phyloP scores from a whole-genome alignment of 805 yeast species.

The Saccharomycopsis olivae region DNA sequence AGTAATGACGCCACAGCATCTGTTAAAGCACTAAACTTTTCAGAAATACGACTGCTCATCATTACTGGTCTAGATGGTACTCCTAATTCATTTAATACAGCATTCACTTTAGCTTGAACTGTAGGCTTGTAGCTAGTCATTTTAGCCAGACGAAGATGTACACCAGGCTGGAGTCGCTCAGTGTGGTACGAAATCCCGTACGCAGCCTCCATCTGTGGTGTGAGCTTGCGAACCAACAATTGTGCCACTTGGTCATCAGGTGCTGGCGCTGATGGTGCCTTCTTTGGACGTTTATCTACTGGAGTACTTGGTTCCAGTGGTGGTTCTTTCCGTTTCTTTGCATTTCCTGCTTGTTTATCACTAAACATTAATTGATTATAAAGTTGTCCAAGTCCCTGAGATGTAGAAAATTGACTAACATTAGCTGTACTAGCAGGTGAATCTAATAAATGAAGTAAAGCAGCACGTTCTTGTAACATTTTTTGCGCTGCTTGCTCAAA shows the following conservation, averaged over 20 bases:
- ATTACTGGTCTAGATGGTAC: constrained; percentile 75
- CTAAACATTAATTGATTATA: constrained; percentile 67
- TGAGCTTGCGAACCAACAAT: constrained; percentile 43
- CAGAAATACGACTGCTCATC: constrained; percentile 73
- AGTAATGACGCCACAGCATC: constrained; percentile 60
- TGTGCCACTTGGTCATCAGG: constrained; percentile 22
- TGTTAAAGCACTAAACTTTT: constrained; percentile 65
- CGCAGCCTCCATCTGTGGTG: constrained; percentile 70
- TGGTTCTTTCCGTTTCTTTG: not conserved
- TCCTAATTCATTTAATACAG: constrained; percentile 66
- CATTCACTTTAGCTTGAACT: constrained; percentile 48
- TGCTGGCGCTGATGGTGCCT: not conserved
- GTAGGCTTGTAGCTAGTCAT: constrained; percentile 73
- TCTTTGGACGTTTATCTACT: not conserved
- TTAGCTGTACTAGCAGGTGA: constrained; percentile 70
- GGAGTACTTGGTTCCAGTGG: not conserved
- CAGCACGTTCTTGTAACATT: constrained; percentile 73
- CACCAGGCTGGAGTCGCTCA: constrained; percentile 71
- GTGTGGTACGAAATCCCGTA: constrained; percentile 76
- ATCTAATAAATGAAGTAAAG: constrained; percentile 67
- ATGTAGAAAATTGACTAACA: constrained; percentile 64
- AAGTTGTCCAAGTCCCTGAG: constrained; percentile 83
- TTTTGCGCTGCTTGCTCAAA: constrained; percentile 89
- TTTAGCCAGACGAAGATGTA: constrained; percentile 67
- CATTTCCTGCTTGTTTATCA: constrained; percentile 29